A percentile compares a stretch with the other conserved stretches of the same genome.
phyloP scores from a whole-genome alignment of 192 early-diverging fungal species.

The Spinellus fusiger region DNA sequence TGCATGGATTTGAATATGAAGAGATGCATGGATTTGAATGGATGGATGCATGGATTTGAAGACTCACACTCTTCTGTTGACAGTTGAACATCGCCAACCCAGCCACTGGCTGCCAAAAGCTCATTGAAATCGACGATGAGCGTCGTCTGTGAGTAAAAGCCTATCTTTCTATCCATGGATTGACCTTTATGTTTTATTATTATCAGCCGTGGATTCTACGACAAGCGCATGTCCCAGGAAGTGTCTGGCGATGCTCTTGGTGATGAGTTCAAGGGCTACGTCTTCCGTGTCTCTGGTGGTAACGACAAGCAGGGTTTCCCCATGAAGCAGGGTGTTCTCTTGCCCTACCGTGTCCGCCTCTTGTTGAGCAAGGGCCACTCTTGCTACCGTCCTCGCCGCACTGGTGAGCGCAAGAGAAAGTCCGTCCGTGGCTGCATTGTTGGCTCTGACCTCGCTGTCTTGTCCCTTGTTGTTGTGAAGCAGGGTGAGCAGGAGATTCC shows the following conservation, averaged over 20 bases:
- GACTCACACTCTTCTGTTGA: neutral
- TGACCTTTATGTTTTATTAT: neutral
- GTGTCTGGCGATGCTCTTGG: conserved; percentile 92
- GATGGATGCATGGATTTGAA: too few relatives aligned
- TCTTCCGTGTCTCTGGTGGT: conserved; percentile 98
- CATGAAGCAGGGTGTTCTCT: conserved; percentile 98
- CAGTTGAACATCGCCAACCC: conserved; percentile 99
- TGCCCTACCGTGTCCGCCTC: conserved; percentile 70
- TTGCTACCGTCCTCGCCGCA: conserved; percentile 96
- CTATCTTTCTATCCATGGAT: neutral
- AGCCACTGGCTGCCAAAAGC: conserved; percentile 97
- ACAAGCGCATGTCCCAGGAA: conserved; percentile 96
- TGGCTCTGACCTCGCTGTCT: conserved; percentile 83
- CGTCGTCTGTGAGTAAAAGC: conserved; percentile 65
- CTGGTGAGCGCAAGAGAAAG: conserved; percentile 98
- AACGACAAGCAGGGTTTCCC: conserved; percentile 99
- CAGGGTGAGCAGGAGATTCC: conserved; percentile 93
- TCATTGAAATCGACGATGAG: conserved; percentile 97
- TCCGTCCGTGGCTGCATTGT: conserved; percentile 99
- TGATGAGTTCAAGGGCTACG: conserved; percentile 99
- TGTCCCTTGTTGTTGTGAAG: conserved; percentile 93
- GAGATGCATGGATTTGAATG: too few relatives aligned
- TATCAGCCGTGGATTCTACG: conserved; percentile 91
- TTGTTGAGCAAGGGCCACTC: conserved; percentile 92
- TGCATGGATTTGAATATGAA: too few relatives aligned